phyloP scores from a whole-genome alignment of 805 yeast genomes.

The Metschnikowia peoriensis region DNA sequence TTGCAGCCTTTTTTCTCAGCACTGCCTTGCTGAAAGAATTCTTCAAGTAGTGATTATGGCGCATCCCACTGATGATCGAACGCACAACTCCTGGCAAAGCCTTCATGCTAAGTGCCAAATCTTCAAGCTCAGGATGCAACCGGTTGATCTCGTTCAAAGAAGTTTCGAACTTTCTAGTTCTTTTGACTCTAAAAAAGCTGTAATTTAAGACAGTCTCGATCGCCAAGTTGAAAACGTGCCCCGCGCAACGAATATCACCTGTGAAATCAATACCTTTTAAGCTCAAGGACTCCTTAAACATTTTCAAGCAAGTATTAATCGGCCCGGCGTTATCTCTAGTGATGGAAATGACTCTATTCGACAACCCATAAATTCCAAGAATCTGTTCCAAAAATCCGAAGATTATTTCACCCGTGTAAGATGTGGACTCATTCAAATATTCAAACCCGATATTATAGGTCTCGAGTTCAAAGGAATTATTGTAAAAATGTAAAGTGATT shows the following conservation, averaged over 20 bases:
- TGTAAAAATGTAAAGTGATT: slow-evolving; percentile 2
- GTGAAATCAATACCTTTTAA: background rate
- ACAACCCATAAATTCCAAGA: background rate
- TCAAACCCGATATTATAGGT: slow-evolving; percentile 4
- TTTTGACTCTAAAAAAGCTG: background rate
- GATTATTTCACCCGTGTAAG: slow-evolving; percentile 2
- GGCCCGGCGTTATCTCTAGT: slow-evolving; percentile 5
- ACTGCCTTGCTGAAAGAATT: background rate
- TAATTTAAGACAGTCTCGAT: background rate
- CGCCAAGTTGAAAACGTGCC: slow-evolving; percentile 2
- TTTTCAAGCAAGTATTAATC: slow-evolving; percentile 1
- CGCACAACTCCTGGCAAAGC: background rate
- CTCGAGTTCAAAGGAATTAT: background rate
- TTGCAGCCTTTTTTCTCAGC: background rate
- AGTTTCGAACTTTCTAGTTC: background rate
- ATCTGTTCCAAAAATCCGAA: background rate
- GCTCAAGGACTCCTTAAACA: background rate
- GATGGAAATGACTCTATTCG: background rate
- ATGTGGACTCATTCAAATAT: background rate
- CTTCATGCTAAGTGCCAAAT: background rate
- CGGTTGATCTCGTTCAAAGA: background rate
- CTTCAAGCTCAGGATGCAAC: background rate
- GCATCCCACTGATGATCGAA: background rate
- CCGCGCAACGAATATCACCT: slow-evolving; percentile 4
- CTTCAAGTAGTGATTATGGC: background rate